Conservation (phyloP, 1,139 yeast genomes). For the Yamadazyma atmosphaerica region DNA sequence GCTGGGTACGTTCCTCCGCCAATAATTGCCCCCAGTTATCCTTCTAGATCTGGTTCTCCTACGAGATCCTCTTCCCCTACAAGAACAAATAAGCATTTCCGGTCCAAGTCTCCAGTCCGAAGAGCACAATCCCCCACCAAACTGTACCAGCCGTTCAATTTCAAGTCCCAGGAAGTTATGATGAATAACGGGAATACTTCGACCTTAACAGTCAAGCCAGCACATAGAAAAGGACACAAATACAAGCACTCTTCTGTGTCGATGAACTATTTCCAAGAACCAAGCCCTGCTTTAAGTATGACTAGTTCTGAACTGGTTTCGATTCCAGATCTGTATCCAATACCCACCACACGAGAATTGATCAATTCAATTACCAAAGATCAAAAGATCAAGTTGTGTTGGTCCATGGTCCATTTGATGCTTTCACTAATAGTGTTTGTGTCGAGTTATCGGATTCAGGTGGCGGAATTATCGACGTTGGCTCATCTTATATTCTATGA, state of each 20-base stretch:
- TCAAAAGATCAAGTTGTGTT: conserved; percentile 59
- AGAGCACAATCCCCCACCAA: conserved; percentile 32
- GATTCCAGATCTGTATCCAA: conserved; percentile 76
- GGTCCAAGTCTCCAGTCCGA: conserved; percentile 35
- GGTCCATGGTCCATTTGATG: conserved; percentile 67
- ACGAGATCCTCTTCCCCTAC: conserved; percentile 35
- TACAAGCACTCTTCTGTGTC: conserved; percentile 97
- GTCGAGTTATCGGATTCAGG: conserved; percentile 56
- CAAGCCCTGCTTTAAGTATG: conserved; percentile 46
- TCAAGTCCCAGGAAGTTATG: conserved; percentile 44
- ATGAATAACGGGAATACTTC: conserved; percentile 27
- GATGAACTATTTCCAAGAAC: conserved; percentile 93
- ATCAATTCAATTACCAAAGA: conserved; percentile 49
- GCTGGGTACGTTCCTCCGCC: conserved; percentile 16
- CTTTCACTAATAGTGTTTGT: conserved; percentile 58
- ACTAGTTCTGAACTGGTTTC: conserved; percentile 49
- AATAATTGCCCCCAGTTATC: conserved; percentile 16
- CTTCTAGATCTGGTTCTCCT: conserved; percentile 27
- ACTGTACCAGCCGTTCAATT: conserved; percentile 41
- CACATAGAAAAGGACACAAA: conserved; percentile 90
- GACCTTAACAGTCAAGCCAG: conserved; percentile 46
- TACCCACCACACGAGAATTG: conserved; percentile 72
- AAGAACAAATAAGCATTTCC: conserved; percentile 25
- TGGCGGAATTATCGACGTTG: conserved; percentile 70
- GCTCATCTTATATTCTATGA: conserved; percentile 90